These are phyloP conservation scores for Phytophthora idaei DNA, from an alignment of 352 stramenopile species.

Conservation along the genomic window DNA sequence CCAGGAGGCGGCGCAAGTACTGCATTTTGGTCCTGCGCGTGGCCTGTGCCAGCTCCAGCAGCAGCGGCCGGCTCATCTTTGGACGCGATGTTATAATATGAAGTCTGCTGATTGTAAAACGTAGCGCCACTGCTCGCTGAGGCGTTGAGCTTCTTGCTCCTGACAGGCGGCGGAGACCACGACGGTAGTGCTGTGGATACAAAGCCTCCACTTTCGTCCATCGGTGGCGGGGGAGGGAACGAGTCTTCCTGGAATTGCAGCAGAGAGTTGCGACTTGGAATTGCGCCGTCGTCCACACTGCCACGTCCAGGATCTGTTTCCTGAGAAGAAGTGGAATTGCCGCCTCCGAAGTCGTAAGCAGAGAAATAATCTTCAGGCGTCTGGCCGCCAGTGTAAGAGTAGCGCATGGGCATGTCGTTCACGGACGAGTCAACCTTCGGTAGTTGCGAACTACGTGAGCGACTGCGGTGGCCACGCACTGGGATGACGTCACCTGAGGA, in stretches of 20 bases:
- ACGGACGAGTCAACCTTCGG: slow-evolving; percentile 40
- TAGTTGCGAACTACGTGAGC: slow-evolving; percentile 57
- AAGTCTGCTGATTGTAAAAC: slow-evolving; percentile 78
- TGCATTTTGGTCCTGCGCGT: slow-evolving; percentile 65
- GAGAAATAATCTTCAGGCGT: slow-evolving; percentile 64
- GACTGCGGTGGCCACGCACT: slow-evolving; percentile 56
- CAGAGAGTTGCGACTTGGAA: slow-evolving; percentile 36
- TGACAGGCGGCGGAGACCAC: slow-evolving; percentile 76
- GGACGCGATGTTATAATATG: slow-evolving; percentile 72
- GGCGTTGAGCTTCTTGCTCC: slow-evolving; percentile 74
- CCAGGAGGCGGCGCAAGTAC: slow-evolving; percentile 72
- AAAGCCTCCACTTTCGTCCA: slow-evolving; percentile 71
- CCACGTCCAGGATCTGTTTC: slow-evolving; percentile 45
- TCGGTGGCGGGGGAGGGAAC: slow-evolving; percentile 72
- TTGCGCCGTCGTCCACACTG: slow-evolving; percentile 26
- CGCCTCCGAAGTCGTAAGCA: slow-evolving; percentile 43
- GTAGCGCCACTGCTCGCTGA: slow-evolving; percentile 37
- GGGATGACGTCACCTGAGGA: slow-evolving; percentile 34
- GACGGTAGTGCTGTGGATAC: slow-evolving; percentile 70
- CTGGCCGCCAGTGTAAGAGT: slow-evolving; percentile 66
- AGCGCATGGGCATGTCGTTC: slow-evolving; percentile 54
- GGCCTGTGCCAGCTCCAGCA: slow-evolving; percentile 7
- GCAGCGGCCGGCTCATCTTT: slow-evolving; percentile 50
- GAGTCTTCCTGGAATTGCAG: slow-evolving; percentile 71
- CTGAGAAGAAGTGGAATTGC: slow-evolving; percentile 59